These are phyloP conservation scores for Graphiopsis chlorocephala DNA, from an alignment of 2,329 filamentous ascomycete genomes.

Conservation along the genomic window DNA sequence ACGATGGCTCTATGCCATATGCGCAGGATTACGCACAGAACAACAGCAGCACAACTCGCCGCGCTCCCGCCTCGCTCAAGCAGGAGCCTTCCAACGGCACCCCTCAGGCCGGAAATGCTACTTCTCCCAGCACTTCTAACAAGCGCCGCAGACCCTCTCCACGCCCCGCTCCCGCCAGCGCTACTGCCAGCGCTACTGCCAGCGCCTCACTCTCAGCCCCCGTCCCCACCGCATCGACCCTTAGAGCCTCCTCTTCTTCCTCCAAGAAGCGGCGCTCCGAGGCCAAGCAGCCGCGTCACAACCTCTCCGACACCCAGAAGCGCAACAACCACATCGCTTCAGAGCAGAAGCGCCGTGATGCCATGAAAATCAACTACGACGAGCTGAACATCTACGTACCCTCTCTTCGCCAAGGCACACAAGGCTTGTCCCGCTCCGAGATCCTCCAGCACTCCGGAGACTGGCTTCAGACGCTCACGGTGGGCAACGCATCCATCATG, in stretches of 20 bases:
- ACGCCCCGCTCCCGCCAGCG: not conserved
- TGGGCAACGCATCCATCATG: conserved; percentile 55
- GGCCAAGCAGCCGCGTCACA: conserved; percentile 38
- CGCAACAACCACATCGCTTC: conserved; percentile 82
- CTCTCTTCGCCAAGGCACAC: conserved; percentile 61
- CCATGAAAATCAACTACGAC: conserved; percentile 80
- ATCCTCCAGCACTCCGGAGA: conserved; percentile 73
- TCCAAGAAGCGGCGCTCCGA: conserved; percentile 8
- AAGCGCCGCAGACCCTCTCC: conserved; percentile 10
- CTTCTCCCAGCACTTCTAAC: not conserved
- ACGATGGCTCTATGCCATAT: not conserved
- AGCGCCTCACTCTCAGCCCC: conserved; percentile 3
- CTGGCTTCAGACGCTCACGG: conserved; percentile 71
- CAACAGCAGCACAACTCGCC: not conserved
- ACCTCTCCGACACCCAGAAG: conserved; percentile 75
- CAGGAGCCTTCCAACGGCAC: not conserved
- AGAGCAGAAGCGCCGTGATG: conserved; percentile 78
- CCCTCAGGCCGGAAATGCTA: not conserved
- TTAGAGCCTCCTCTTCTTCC: not conserved
- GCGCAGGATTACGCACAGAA: not conserved
- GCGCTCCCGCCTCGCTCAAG: not conserved
- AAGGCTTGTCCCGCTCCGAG: conserved; percentile 76
- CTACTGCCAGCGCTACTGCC: not conserved
- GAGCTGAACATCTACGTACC: conserved; percentile 76
- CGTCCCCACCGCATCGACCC: not conserved